Base-by-base conservation (phyloP, 306 rosid species). In the Prosopis cineraria region DNA sequence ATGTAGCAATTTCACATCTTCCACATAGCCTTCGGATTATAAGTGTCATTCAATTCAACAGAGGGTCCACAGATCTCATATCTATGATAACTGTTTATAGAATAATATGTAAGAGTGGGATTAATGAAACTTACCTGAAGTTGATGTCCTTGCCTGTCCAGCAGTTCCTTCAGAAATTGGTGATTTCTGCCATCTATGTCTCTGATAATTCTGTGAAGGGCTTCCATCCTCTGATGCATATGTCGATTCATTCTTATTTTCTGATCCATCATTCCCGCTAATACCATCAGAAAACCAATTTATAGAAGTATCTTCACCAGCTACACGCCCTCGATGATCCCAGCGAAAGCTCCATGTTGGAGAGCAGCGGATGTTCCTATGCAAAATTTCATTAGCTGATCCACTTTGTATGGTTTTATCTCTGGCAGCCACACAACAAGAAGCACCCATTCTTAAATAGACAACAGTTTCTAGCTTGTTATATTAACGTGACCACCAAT, bases 301-400 rank as follows among this genome's bases (percentile, higher is more conserved):
- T 60, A 85, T 72, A 60, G 89, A 82, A 40, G 84, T 85, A 60
- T 85, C 89, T 75, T 85, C 89, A 36, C 89, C 89, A 60, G 89
- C 89, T 45, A 85, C 89, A 41, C 86, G 89, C 22, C 89, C 86
- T 29, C 89, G 78, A 62, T 85, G 80, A 76, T 85, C 89, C 89
- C 89, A 85, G 48, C 89, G 82, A 44, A 85, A 82, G 80, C 89
- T 85, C 89, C 89, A 85, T 29, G 86, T 82, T 2, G 84, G 89
- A 44, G 89, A 85, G 62, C 29, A 71, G 0, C 89, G 84, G 43
- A 68, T 40, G 68, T 79, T 82, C 70, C 80, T 72, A 76, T 79
- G 86, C 60, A 69, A 66, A 48, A 30, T 27, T 0, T 82, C 86
- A 75, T 66, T 82, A 36, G 66, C 69, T 34, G 88, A 76, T 39